Evolutionary conservation across 345 rosid genomes (phyloP).

Genomic region (Aethionema arabicum): DNA sequence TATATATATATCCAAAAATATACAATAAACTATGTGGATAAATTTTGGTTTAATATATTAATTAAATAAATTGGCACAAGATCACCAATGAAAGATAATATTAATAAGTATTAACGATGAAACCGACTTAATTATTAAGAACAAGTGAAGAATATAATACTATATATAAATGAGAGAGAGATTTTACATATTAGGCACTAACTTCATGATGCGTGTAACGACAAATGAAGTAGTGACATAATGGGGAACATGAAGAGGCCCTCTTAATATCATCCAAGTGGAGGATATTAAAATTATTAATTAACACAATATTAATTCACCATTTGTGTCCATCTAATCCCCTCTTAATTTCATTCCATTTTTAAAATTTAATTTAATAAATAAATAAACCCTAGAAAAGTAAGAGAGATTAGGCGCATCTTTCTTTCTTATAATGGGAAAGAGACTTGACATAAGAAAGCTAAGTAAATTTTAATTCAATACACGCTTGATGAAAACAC

Average conservation of each 20-base stretch:
- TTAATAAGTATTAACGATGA: no score
- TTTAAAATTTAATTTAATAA: neutral
- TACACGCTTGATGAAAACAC: slow-evolving; percentile 27
- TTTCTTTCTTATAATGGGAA: slow-evolving; percentile 30
- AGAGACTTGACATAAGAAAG: slow-evolving; percentile 36
- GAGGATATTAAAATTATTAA: slow-evolving; percentile 8
- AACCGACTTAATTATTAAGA: no score
- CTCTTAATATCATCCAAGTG: slow-evolving; percentile 38
- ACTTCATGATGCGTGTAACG: slow-evolving; percentile 33
- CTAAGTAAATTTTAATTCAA: slow-evolving; percentile 6
- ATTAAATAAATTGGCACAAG: no score
- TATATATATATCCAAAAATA: no score
- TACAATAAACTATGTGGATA: no score
- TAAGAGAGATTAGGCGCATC: slow-evolving; percentile 29
- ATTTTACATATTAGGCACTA: slow-evolving; percentile 28
- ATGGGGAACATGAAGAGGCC: slow-evolving; percentile 30
- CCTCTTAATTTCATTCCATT: neutral
- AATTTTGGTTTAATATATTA: no score
- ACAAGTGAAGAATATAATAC: no score
- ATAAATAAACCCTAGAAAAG: neutral
- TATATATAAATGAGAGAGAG: neutral
- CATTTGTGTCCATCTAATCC: neutral
- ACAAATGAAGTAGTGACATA: slow-evolving; percentile 29
- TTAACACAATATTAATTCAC: slow-evolving; percentile 16
- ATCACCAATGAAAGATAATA: no score